Evolutionary conservation across 2,329 filamentous ascomycete species (phyloP).

Genomic region (Penicillium sumatraense): DNA sequence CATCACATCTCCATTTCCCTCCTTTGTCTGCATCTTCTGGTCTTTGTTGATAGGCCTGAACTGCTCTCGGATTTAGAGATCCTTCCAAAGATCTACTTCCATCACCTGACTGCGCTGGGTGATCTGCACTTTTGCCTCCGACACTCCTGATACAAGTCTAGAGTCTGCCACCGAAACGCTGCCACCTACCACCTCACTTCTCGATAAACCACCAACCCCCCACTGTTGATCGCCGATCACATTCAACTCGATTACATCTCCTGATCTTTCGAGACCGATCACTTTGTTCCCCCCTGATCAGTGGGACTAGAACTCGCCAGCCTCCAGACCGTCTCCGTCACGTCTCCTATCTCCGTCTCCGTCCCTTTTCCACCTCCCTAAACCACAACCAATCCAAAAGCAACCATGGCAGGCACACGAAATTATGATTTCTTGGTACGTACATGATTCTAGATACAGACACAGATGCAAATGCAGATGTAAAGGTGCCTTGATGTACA

Average conservation of each 20-base stretch:
- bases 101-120: slow-evolving; percentile 6
- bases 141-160: slow-evolving; percentile 20
- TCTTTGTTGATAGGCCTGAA: neutral
- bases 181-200: neutral
- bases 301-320: neutral
- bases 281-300: neutral
- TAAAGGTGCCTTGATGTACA: no score
- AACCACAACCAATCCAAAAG: slow-evolving; percentile 11
- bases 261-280: neutral
- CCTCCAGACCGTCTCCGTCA: slow-evolving; percentile 6
- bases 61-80: no score
- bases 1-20: slow-evolving; percentile 5
- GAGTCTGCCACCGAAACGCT: slow-evolving; percentile 13
- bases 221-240: neutral
- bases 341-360: slow-evolving; percentile 19
- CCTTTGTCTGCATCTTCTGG: neutral
- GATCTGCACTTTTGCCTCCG: slow-evolving; percentile 5
- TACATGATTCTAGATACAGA: neutral
- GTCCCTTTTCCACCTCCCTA: slow-evolving; percentile 5
- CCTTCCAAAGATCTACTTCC: neutral
- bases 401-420: slow-evolving; percentile 86
- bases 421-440: slow-evolving; percentile 97
- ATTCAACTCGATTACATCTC: neutral
- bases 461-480: no score
- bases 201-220: neutral